phyloP scores from a whole-genome alignment of 306 rosid species.

The Quercus aquifolioides region DNA sequence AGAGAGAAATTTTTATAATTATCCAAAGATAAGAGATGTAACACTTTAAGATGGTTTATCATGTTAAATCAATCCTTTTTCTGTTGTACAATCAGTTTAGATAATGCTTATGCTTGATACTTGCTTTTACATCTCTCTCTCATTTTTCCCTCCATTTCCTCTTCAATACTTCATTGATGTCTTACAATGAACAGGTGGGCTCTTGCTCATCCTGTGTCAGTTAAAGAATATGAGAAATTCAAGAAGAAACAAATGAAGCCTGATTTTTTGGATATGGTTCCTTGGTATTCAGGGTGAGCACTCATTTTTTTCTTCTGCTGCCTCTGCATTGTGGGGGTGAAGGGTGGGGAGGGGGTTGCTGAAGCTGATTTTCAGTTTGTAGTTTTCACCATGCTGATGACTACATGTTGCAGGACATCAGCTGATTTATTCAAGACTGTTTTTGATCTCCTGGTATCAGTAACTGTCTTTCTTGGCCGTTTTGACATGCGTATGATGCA shows the following conservation, averaged over 20 bases:
- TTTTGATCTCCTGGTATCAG: constrained; percentile 93
- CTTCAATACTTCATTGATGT: constrained; percentile 9
- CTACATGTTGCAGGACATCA: constrained; percentile 76
- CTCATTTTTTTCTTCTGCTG: constrained; percentile 7
- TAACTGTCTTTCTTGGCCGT: constrained; percentile 97
- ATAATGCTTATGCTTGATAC: neutral
- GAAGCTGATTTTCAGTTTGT: constrained; percentile 22
- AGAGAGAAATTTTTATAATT: neutral
- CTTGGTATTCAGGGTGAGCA: constrained; percentile 96
- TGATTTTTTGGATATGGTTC: constrained; percentile 95
- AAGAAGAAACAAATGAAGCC: constrained; percentile 96
- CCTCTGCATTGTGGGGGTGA: neutral
- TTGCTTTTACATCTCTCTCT: neutral
- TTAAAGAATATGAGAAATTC: constrained; percentile 70
- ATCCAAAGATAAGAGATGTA: neutral
- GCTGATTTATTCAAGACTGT: constrained; percentile 99
- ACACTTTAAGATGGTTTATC: neutral
- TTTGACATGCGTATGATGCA: constrained; percentile 99
- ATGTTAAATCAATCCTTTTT: neutral
- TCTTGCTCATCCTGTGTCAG: constrained; percentile 85
- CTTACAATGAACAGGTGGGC: constrained; percentile 74
- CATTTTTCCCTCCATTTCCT: constrained; percentile 7
- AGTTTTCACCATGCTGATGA: constrained; percentile 22
- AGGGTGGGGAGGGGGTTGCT: neutral
- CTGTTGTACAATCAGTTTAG: too few relatives aligned